Conservation (phyloP, 345 rosid genomes). For the Citrus glauca region DNA sequence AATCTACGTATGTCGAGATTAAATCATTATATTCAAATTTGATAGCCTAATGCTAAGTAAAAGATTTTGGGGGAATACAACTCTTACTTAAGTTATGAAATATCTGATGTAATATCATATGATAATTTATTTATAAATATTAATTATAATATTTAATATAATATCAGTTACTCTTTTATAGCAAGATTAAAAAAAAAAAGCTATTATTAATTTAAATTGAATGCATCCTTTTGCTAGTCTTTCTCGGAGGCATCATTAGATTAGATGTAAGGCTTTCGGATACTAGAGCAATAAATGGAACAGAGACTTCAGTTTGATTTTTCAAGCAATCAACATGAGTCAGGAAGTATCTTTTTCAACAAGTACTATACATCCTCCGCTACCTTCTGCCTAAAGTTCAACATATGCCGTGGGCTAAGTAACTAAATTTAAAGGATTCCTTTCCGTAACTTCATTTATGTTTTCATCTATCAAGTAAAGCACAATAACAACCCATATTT, state of each 20-base stretch:
- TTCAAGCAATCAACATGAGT: not conserved
- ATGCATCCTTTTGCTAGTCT: not conserved
- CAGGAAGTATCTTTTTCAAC: not conserved
- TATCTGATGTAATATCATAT: too few species aligned
- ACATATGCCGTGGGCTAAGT: not conserved
- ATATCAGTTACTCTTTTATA: too few species aligned
- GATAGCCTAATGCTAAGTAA: too few species aligned
- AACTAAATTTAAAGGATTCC: not conserved
- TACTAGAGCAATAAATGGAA: not conserved
- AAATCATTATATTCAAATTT: too few species aligned
- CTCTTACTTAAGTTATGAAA: not conserved
- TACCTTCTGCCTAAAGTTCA: not conserved
- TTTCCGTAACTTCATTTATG: constrained; percentile 1
- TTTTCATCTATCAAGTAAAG: not conserved
- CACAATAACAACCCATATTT: not conserved
- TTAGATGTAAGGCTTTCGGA: not conserved
- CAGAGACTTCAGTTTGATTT: not conserved
- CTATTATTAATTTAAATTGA: not conserved
- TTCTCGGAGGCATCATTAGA: not conserved
- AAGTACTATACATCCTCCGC: not conserved
- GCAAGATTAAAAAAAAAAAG: too few species aligned
- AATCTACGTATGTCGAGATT: too few species aligned
- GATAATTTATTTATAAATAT: too few species aligned
- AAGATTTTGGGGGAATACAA: too few species aligned
- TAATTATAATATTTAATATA: too few species aligned